A percentile compares a stretch with the other conserved stretches of the same genome.
These are phyloP conservation scores for Musa troglodytarum DNA, from an alignment of 176 grass and related monocot species.

Conservation along the genomic window DNA sequence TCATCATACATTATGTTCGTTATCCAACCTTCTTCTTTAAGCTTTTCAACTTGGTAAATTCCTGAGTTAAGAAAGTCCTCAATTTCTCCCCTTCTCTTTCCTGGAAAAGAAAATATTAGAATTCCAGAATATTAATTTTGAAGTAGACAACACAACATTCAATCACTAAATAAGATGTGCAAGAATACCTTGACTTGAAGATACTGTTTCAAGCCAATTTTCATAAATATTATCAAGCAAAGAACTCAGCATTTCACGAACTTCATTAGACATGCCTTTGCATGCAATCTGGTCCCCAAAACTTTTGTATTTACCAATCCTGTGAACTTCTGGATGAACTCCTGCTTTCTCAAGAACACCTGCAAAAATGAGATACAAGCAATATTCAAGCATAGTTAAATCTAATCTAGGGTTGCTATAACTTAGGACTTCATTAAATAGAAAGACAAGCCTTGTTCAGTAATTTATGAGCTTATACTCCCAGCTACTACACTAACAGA, in stretches of 20 bases:
- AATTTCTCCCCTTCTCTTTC: conserved; percentile 84
- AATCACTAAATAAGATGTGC: neutral
- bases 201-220: conserved; percentile 95
- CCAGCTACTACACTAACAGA: too few relatives aligned
- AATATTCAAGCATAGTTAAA: neutral
- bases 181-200: conserved; percentile 51
- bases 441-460: neutral
- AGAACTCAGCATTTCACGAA: conserved; percentile 69
- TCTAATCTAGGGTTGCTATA: neutral
- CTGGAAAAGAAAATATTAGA: conserved; percentile 28
- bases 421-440: too few relatives aligned
- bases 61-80: conserved; percentile 87
- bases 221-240: conserved; percentile 85
- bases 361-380: conserved; percentile 1
- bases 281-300: conserved; percentile 63
- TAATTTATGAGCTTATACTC: neutral
- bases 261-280: conserved; percentile 81
- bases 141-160: neutral
- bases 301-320: conserved; percentile 88
- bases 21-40: conserved; percentile 97
- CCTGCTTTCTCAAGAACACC: conserved; percentile 87
- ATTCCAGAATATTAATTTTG: conserved; percentile 2
- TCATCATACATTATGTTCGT: conserved; percentile 94
- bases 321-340: conserved; percentile 77
- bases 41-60: conserved; percentile 86